Base-by-base conservation (phyloP, 1,139 yeast genomes). In the Geotrichum klebahnii region DNA sequence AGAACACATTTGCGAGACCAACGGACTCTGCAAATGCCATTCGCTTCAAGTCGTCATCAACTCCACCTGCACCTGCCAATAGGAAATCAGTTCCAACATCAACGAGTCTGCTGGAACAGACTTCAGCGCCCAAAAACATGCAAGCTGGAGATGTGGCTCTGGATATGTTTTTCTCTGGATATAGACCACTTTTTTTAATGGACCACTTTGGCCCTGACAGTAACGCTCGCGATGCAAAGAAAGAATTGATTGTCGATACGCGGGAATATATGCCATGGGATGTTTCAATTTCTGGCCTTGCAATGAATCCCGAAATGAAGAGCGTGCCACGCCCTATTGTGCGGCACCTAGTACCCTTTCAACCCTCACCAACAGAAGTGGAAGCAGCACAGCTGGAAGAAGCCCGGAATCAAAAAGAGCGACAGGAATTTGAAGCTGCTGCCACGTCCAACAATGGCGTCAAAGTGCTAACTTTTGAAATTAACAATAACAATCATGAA, bases 141-240 rank as follows among this genome's bases (percentile, higher is more conserved):
- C 47, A 36, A 12, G 42, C 44, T 19, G 51, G 41, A 14, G 51
- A 47, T n/a, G 38, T 47, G 17, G 66, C 66, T 29, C 53, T 62
- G 43, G 62, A 62, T 31, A 54, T 62, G 40, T 61, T 64, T 47
- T 58, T 62, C 37, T 60, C 66, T 35, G 65, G 65, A 45, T 66
- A 64, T 50, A 53, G 66, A 10, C 67, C 67, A 26, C 55, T 64
- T 22, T 57, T 57, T 44, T 54, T 63, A 57, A 53, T 56, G 38
- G 53, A 50, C 28, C 51, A 41, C 28, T 43, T 35, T 17, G 40
- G 46, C 2, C 17, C 39, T 10, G 36, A 40, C 9, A n/a, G 28
- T 10, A 16, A 36, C 10, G 16, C 40, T 2, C 16, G 10, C 36
- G 16, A 29, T 5, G 12, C 8, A 8, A 6, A 5, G 17, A n/a